Conservation (phyloP, 305 asterid genomes). For the Fraxinus angustifolia region DNA sequence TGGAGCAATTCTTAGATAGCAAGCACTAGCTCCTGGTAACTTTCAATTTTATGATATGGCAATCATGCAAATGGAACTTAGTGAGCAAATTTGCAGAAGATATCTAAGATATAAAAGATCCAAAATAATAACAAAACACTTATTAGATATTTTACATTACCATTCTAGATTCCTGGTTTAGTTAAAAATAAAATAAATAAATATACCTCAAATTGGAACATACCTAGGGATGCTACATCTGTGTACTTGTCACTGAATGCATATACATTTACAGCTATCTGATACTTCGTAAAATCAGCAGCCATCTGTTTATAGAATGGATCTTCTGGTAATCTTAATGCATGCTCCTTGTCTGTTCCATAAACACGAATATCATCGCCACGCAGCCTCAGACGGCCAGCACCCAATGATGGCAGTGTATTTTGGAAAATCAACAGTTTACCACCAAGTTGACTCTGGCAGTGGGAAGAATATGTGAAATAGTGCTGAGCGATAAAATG, state of each 20-base stretch:
- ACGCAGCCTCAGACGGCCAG: constrained; percentile 87
- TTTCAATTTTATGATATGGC: not conserved
- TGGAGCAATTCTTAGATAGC: too few relatives aligned
- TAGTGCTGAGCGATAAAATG: constrained; percentile 17
- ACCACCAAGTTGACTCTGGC: constrained; percentile 94
- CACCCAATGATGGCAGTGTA: constrained; percentile 88
- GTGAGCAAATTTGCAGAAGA: constrained; percentile 12
- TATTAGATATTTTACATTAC: constrained; percentile 8
- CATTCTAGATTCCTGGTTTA: not conserved
- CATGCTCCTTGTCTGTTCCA: constrained; percentile 92
- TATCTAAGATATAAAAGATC: not conserved
- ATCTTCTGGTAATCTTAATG: constrained; percentile 83
- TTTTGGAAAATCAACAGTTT: constrained; percentile 90
- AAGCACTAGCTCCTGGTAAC: not conserved
- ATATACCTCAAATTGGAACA: constrained; percentile 9
- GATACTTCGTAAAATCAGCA: constrained; percentile 95
- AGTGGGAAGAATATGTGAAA: constrained; percentile 29
- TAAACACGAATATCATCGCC: constrained; percentile 82
- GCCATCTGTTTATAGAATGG: constrained; percentile 99
- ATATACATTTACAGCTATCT: constrained; percentile 86
- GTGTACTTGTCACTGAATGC: constrained; percentile 89
- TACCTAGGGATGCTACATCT: constrained; percentile 92
- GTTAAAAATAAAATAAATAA: not conserved
- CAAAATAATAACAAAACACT: not conserved
- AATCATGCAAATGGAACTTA: not conserved